Evolutionary conservation across 305 asterid species (phyloP).

Genomic region (Petunia hybrid): DNA sequence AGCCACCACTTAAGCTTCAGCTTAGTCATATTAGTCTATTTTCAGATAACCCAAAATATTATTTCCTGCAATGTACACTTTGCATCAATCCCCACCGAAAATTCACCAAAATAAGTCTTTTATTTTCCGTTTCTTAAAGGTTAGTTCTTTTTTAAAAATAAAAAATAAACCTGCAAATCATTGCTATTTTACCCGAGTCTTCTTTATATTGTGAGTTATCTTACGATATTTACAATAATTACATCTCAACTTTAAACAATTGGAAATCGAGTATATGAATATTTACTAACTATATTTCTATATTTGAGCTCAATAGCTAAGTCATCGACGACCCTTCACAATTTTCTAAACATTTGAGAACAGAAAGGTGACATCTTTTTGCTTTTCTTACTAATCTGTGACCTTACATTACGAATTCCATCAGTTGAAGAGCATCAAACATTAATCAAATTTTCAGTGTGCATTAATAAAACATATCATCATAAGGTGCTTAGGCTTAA

Average conservation of each 20-base stretch:
- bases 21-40: conserved; percentile 23
- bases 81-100: conserved; percentile 32
- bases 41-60: background rate
- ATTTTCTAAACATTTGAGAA: background rate
- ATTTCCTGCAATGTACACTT: conserved; percentile 27
- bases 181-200: background rate
- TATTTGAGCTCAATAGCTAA: no score
- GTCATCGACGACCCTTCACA: background rate
- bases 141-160: background rate
- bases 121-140: background rate
- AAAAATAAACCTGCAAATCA: background rate
- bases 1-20: background rate
- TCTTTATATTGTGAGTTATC: no score
- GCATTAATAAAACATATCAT: background rate
- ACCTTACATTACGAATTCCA: conserved; percentile 12
- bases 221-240: no score
- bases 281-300: no score
- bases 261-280: no score
- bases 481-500: background rate
- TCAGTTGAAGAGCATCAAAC: conserved; percentile 16
- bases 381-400: conserved; percentile 23
- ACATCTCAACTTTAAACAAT: no score
- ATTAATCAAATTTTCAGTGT: conserved; percentile 12
- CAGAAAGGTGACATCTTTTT: background rate
- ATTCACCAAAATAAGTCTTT: conserved; percentile 8